Evolutionary conservation across 1,139 yeast species (phyloP).

Genomic region (Williopsis jadinii): DNA sequence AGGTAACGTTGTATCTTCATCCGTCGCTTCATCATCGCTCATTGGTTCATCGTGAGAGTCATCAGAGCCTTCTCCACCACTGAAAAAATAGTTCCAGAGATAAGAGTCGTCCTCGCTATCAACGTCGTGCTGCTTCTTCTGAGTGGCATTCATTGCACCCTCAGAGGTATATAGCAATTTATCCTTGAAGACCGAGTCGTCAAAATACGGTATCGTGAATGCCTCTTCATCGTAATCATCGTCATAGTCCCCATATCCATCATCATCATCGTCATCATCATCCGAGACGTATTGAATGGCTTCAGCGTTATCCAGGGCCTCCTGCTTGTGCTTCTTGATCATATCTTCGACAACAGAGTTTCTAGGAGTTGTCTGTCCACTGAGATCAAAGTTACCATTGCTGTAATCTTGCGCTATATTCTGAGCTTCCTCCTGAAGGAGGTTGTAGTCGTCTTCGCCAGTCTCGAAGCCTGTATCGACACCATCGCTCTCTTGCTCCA

Average conservation of each 20-base stretch:
- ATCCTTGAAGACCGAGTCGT: slow-evolving; percentile 22
- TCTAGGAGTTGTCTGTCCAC: slow-evolving; percentile 24
- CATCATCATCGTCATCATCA: slow-evolving; percentile 24
- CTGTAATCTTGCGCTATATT: slow-evolving; percentile 32
- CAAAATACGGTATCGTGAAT: slow-evolving; percentile 23
- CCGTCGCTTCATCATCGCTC: slow-evolving; percentile 76
- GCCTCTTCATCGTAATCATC: slow-evolving; percentile 25
- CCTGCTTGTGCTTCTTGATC: slow-evolving; percentile 18
- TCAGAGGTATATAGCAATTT: slow-evolving; percentile 11
- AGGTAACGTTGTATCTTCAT: slow-evolving; percentile 76
- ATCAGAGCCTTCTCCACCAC: slow-evolving; percentile 29
- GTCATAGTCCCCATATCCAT: slow-evolving; percentile 17
- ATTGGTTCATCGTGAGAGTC: slow-evolving; percentile 24
- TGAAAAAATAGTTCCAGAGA: slow-evolving; percentile 48
- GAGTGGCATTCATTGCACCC: slow-evolving; percentile 4
- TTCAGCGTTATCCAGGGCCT: slow-evolving; percentile 13
- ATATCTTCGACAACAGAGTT: slow-evolving; percentile 23
- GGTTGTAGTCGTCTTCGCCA: slow-evolving; percentile 49
- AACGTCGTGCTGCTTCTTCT: slow-evolving; percentile 2
- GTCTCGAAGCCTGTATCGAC: slow-evolving; percentile 42
- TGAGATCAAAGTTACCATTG: slow-evolving; percentile 25
- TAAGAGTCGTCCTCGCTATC: slow-evolving; percentile 30
- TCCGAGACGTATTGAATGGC: slow-evolving; percentile 21
- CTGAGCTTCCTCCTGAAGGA: slow-evolving; percentile 39
- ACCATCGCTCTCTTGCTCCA: slow-evolving; percentile 50